Percentiles rank a stretch among this genome's conserved stretches.
Evolutionary conservation across 371 early-diverging fungal genomes (phyloP).

Genomic region (Rhizopus delemar): DNA sequence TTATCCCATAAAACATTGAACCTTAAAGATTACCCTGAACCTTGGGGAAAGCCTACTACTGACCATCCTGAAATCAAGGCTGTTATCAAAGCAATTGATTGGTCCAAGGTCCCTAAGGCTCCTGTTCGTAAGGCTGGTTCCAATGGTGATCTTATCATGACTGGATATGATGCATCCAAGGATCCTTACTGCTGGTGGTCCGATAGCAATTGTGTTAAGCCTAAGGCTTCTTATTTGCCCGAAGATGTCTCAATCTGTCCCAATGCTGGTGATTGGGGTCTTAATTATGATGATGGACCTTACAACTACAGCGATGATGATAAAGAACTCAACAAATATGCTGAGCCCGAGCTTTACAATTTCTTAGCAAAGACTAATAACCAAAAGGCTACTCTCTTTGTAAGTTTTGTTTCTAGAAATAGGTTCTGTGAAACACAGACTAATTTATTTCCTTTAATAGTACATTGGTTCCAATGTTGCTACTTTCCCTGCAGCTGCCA

Average conservation of each 20-base stretch:
- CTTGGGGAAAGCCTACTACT: constrained; percentile 39
- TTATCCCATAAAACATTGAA: constrained; percentile 27
- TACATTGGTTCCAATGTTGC: constrained; percentile 53
- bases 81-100: constrained; percentile 44
- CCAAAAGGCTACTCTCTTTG: constrained; percentile 38
- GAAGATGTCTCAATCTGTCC: constrained; percentile 46
- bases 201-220: constrained; percentile 42
- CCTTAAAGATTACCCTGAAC: constrained; percentile 33
- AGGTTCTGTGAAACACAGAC: background rate
- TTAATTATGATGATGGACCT: constrained; percentile 53
- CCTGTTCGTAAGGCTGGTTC: constrained; percentile 26
- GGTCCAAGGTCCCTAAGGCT: constrained; percentile 47
- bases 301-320: constrained; percentile 33
- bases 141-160: constrained; percentile 18
- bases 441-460: constrained; percentile 11
- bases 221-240: constrained; percentile 47
- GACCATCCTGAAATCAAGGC: constrained; percentile 38
- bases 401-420: constrained; percentile 15
- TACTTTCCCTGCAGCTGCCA: constrained; percentile 45
- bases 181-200: constrained; percentile 57
- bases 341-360: constrained; percentile 50
- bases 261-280: constrained; percentile 50
- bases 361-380: constrained; percentile 41
- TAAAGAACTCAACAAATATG: constrained; percentile 29
- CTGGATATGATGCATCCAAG: constrained; percentile 28